phyloP scores from a whole-genome alignment of 78 protist species.

The Parvularia atlantis region DNA sequence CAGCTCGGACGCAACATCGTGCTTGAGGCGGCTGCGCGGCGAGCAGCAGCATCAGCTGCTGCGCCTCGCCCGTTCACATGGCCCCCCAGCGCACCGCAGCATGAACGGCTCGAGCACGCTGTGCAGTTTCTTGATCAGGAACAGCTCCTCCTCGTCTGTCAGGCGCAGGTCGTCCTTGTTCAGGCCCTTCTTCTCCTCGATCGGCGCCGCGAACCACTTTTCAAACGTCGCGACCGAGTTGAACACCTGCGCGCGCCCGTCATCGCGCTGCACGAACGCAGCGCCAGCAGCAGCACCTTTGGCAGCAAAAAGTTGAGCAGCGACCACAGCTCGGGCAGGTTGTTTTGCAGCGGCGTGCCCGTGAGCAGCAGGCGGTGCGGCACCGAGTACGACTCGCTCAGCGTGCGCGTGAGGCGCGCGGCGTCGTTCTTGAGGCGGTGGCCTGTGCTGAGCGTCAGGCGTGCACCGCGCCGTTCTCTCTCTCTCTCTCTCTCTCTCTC shows the following conservation, averaged over 20 bases:
- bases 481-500: too few species aligned
- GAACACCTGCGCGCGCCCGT: conserved; percentile 48
- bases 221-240: conserved; percentile 26
- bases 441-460: not conserved
- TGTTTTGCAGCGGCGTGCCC: conserved; percentile 96
- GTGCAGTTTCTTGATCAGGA: conserved; percentile 69
- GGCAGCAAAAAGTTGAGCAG: conserved; percentile 83
- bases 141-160: conserved; percentile 55
- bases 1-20: conserved; percentile 75
- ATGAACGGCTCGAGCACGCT: conserved; percentile 72
- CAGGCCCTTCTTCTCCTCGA: not conserved
- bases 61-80: too few species aligned
- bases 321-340: conserved; percentile 84
- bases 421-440: conserved; percentile 62
- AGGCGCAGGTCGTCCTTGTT: conserved; percentile 35
- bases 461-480: too few species aligned
- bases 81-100: conserved; percentile 75
- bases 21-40: conserved; percentile 73
- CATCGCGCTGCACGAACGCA: conserved; percentile 6
- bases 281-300: not conserved
- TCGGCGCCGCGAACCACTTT: conserved; percentile 53
- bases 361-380: conserved; percentile 56
- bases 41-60: conserved; percentile 67
- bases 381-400: conserved; percentile 1
- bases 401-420: conserved; percentile 8